Base-by-base conservation (phyloP, 2,329 filamentous ascomycete species). In the Incumbomyces delicatus region DNA sequence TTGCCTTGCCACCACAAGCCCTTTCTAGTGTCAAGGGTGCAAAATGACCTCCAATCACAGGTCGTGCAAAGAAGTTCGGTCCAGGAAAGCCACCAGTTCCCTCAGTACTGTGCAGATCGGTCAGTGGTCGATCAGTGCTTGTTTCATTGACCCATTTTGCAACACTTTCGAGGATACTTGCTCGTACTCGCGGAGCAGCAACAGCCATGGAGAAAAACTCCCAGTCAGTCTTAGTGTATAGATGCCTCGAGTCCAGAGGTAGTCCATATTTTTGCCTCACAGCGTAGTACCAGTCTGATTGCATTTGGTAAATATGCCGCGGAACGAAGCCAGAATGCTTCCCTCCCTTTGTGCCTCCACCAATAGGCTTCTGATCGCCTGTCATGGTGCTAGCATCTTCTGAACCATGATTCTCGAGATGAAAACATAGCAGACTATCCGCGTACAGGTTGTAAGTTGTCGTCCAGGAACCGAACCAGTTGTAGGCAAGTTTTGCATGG, bases 171-270 rank as follows among this genome's bases (percentile, higher is more conserved):
- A 92, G 67, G 42, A 94, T 87, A 61, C 84, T 78, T 2, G 74
- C 72, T 45, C 87, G 75, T 1, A 84, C 83, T 29, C 48, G 73
- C 67, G 60, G 55, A 76, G 55, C 79, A 3, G 85, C 78, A 4
- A 94, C 83, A 1, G 87, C 85, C 39, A 87, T 87, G 0, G 86
- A 85, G 63, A 92, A 89, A 62, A 94, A 88, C 57, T 92, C 83
- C 87, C 87, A 94, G 66, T 94, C 87, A 27, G 83, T 87, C 67
- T 94, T 94, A 30, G 86, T 83, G 64, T 92, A 92, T 2, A 90
- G 64, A 63, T 92, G 86, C 36, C 87, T 78, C 55, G 77, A 84
- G 64, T 94, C 87, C 6, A 94, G 75, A 0, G 87, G 87, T 2
- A 94, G 68, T 1, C 87, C 87, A 63, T 90, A 94, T 57, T 77